A percentile compares a stretch with the other conserved stretches of the same genome.
Evolutionary conservation across 331 rosid genomes (phyloP).

Genomic region (Erythrophleum ivorense): DNA sequence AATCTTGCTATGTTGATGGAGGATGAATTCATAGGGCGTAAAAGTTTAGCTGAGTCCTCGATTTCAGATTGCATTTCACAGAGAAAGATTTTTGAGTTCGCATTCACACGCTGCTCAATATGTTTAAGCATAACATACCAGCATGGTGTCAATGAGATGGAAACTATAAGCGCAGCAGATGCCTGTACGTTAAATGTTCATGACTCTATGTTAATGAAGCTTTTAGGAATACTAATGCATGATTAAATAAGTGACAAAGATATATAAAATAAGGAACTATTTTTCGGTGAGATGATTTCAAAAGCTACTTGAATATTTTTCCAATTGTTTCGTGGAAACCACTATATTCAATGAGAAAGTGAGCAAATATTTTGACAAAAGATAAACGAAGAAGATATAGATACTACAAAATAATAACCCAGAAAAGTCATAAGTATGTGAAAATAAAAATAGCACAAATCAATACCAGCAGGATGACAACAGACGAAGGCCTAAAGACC

Average conservation of each 20-base stretch:
- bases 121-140: conserved; percentile 49
- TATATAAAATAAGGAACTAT: too few relatives aligned
- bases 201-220: neutral
- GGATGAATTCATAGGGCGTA: conserved; percentile 48
- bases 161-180: conserved; percentile 38
- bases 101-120: conserved; percentile 38
- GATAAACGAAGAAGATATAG: neutral
- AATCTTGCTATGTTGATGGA: conserved; percentile 50
- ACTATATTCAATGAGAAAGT: neutral
- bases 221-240: neutral
- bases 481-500: conserved; percentile 38
- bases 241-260: too few relatives aligned
- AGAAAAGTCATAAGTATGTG: neutral
- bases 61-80: conserved; percentile 47
- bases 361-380: neutral
- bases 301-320: neutral
- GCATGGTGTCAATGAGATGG: conserved; percentile 47
- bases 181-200: conserved; percentile 50
- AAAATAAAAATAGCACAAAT: neutral
- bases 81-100: conserved; percentile 17
- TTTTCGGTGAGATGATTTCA: neutral
- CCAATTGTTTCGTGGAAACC: neutral
- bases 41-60: conserved; percentile 22
- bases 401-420: neutral
- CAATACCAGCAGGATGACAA: conserved; percentile 36